phyloP scores from a whole-genome alignment of 768 basidiomycete genomes.

The Cystobasidium onofrii region DNA sequence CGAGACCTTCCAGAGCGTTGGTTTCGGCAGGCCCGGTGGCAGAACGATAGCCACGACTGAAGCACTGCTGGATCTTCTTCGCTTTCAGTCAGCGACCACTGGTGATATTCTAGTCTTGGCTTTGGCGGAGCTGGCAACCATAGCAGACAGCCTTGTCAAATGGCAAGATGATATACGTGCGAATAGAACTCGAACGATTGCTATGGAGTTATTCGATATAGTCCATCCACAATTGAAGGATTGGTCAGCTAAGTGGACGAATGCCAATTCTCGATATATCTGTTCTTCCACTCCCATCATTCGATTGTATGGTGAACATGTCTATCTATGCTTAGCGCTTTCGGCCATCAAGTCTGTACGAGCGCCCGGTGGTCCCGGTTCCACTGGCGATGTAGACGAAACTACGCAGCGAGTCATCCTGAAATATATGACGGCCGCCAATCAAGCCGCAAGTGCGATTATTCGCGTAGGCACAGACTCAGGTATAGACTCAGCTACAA shows the following conservation, averaged over 20 bases:
- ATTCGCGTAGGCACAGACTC: background rate
- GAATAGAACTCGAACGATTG: background rate
- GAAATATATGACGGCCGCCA: background rate
- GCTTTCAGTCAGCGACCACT: background rate
- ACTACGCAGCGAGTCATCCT: background rate
- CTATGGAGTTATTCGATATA: background rate
- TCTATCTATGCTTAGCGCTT: background rate
- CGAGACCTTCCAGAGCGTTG: constrained; percentile 6
- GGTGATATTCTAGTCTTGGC: constrained; percentile 2
- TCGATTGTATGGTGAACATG: background rate
- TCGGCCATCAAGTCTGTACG: background rate
- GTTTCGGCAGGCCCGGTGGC: background rate
- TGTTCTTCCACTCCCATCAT: background rate
- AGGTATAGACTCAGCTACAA: constrained; percentile 3
- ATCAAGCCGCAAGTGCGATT: constrained; percentile 8
- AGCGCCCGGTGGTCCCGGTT: background rate
- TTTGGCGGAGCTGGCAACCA: background rate
- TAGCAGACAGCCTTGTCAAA: background rate
- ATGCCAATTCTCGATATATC: constrained; percentile 2
- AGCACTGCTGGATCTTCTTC: background rate
- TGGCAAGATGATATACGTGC: constrained; percentile 9
- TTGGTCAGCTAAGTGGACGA: constrained; percentile 1
- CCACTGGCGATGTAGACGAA: background rate
- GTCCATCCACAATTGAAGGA: background rate
- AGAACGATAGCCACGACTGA: background rate